Percentiles rank a stretch among this genome's conserved stretches.
phyloP scores from a whole-genome alignment of 306 rosid genomes.

The Biancaea sappan region DNA sequence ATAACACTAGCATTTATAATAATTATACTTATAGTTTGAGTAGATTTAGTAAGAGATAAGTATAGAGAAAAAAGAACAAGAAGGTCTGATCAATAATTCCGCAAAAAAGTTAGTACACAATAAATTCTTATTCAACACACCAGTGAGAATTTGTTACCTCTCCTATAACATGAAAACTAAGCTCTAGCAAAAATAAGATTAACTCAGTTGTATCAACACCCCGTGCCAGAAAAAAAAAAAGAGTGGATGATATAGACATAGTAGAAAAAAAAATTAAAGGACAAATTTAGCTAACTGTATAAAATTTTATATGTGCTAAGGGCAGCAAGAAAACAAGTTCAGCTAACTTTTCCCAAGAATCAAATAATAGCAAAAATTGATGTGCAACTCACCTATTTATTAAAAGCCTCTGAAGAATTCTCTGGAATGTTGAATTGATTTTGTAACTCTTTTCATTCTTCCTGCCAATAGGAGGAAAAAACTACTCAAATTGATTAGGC shows the following conservation, averaged over 20 bases:
- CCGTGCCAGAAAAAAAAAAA: slow-evolving; percentile 76
- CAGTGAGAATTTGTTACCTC: slow-evolving; percentile 59
- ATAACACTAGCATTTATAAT: slow-evolving; percentile 15
- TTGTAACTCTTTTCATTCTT: slow-evolving; percentile 79
- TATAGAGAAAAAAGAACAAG: slow-evolving; percentile 17
- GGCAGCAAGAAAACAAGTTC: slow-evolving; percentile 15
- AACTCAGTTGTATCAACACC: slow-evolving; percentile 86
- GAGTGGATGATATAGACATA: slow-evolving; percentile 25
- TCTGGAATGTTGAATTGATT: slow-evolving; percentile 75
- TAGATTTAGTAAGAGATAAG: slow-evolving; percentile 10
- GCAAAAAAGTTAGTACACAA: slow-evolving; percentile 17
- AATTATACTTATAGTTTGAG: slow-evolving; percentile 3
- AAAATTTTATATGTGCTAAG: slow-evolving; percentile 1
- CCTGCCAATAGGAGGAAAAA: slow-evolving; percentile 50
- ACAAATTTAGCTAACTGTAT: slow-evolving; percentile 15
- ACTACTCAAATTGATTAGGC: not conserved
- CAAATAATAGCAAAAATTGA: slow-evolving; percentile 8
- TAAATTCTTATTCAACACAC: slow-evolving; percentile 16
- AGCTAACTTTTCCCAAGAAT: slow-evolving; percentile 25
- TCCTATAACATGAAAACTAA: slow-evolving; percentile 95
- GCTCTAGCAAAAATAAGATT: slow-evolving; percentile 91
- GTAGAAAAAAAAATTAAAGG: slow-evolving; percentile 24
- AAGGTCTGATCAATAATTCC: slow-evolving; percentile 6
- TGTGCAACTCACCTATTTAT: slow-evolving; percentile 64
- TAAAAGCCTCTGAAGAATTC: slow-evolving; percentile 81